Evolutionary conservation across 2,329 filamentous ascomycete genomes (phyloP), one percentile per base, ranked within the genome.

Genomic region (Cryphonectria nitschkei): DNA sequence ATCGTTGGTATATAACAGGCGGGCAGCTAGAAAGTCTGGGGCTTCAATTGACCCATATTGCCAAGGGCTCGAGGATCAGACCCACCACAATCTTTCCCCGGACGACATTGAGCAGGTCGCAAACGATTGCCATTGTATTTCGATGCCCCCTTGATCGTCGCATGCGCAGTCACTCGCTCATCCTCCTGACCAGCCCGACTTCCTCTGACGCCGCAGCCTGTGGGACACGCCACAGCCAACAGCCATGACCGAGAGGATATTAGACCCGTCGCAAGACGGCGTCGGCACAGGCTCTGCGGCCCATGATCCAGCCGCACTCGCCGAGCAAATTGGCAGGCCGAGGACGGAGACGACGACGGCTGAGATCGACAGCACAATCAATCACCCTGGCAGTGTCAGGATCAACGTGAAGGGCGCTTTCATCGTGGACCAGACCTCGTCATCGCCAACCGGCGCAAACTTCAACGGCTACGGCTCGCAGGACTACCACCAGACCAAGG

Each of bases 381-480:
- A 83, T 68, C 87, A 88, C 76, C 89, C 89, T 2, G 89, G 89
- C 34, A 88, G 92, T 19, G 94, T 98, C 77, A 92, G 93, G 82
- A 98, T 99, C 84, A 98, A 99, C 80, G 95, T 98, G 74, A 90
- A 94, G 80, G 96, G 95, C 78, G 96, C 96, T 54, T 98, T 97
- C 79, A 98, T 99, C 75, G 94, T 97, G 76, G 94, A 98, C 78
- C 91, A 95, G 73, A 92, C 93, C 75, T 85, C 87, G 3, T 81
- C 81, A 29, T 88, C 86, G 65, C 83, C 89, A 69, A 82, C 83
- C 34, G 75, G 75, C 61, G 39, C 54, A 22, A 54, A 70, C 26
- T 58, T 65, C 54, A 85, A 83, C 73, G 85, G 84, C 58, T 81
- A 84, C 70, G 81, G 81, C 67, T 84, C 83, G 73, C 84, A 85